phyloP scores from a whole-genome alignment of 257 asterid genomes.

The Nicotiana tomentosiformis region DNA sequence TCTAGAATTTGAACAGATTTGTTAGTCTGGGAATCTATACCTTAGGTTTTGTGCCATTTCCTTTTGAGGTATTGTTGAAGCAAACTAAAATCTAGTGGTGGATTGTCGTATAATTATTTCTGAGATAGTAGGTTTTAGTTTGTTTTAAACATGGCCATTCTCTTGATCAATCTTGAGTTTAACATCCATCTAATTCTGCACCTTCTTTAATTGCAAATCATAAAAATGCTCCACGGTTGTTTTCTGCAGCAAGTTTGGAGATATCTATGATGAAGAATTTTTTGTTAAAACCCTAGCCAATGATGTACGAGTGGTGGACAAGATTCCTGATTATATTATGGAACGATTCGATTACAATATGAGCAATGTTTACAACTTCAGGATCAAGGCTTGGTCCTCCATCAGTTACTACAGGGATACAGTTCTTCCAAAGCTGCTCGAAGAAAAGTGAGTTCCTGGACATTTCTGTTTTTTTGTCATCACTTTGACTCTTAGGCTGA shows the following conservation, averaged over 20 bases:
- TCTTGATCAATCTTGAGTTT: neutral
- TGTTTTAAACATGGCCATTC: neutral
- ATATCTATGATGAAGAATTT: constrained; percentile 85
- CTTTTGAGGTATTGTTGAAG: neutral
- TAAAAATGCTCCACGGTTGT: constrained; percentile 20
- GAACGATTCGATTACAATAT: constrained; percentile 81
- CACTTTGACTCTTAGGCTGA: neutral
- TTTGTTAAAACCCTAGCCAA: constrained; percentile 62
- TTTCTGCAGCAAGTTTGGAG: constrained; percentile 83
- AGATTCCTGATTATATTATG: constrained; percentile 71
- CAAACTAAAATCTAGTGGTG: neutral
- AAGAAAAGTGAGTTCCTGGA: constrained; percentile 70
- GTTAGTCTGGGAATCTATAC: neutral
- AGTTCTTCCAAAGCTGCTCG: constrained; percentile 90
- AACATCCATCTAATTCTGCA: neutral
- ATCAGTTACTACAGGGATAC: constrained; percentile 63
- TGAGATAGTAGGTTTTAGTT: neutral
- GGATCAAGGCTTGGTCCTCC: constrained; percentile 94
- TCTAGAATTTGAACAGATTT: neutral
- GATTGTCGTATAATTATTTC: neutral
- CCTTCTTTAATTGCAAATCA: constrained; percentile 11
- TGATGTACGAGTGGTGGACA: constrained; percentile 72
- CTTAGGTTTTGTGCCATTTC: neutral
- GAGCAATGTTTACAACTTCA: constrained; percentile 89
- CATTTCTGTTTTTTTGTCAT: neutral